Conservation (phyloP, 2,329 filamentous ascomycete species). For the Cryphonectria parasitica region DNA sequence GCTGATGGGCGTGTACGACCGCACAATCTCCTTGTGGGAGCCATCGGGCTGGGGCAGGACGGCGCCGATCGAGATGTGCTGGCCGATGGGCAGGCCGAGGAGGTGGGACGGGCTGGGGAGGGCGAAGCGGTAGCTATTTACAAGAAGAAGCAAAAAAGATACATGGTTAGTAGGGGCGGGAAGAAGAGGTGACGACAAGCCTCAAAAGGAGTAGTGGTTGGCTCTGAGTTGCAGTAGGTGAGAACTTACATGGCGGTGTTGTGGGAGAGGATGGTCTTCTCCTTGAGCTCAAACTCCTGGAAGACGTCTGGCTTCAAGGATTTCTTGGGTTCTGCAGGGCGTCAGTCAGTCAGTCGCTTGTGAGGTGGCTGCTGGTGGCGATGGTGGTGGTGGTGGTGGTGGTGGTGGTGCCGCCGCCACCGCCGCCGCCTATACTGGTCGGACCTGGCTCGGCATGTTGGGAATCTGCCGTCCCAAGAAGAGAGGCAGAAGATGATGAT, state of each 20-base stretch:
- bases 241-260: conserved; percentile 87
- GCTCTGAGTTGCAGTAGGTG: not conserved
- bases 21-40: conserved; percentile 79
- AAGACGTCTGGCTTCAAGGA: conserved; percentile 86
- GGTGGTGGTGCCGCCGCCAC: too few species aligned
- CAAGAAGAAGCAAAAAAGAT: not conserved
- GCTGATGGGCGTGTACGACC: conserved; percentile 90
- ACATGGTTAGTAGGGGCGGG: too few species aligned
- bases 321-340: conserved; percentile 69
- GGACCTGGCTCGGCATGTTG: conserved; percentile 12
- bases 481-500: not conserved
- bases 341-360: conserved; percentile 21
- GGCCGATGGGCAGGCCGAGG: conserved; percentile 94
- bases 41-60: conserved; percentile 70
- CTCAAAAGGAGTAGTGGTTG: not conserved
- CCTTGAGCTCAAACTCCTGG: conserved; percentile 89
- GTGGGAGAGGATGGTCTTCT: conserved; percentile 96
- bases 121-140: conserved; percentile 80
- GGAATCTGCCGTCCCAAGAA: not conserved
- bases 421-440: not conserved
- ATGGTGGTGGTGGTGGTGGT: not conserved
- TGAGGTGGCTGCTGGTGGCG: conserved; percentile 8
- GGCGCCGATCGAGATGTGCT: conserved; percentile 96
- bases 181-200: not conserved
- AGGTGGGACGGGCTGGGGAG: conserved; percentile 79